Base-by-base conservation (phyloP, 1,284 basidiomycete species). In the Meripilus lineatus region DNA sequence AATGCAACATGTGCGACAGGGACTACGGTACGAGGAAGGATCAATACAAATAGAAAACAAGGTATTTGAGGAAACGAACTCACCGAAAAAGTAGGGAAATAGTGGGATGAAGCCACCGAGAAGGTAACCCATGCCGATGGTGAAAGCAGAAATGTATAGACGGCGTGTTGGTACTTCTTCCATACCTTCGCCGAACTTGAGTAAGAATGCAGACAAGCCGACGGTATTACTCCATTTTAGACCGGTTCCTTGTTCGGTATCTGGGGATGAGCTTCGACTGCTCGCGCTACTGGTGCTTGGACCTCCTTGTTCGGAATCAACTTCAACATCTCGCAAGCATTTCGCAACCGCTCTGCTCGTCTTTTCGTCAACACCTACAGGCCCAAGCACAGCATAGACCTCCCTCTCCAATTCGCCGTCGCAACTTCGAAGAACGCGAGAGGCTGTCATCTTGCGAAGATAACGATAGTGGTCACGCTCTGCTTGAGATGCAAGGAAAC, bases 391-490 rank as follows among this genome's bases (percentile, higher is more conserved):
- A 33, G 81, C 86, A 50, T 85, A 75, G 0, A 98, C 93, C 64
- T 98, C 95, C 40, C 94, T 81, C 67, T 97, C 92, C 79, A 98
- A 89, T 70, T 98, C 94, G 45, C 91, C 91, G 17, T 82, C 79
- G 62, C 95, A 98, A 41, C 85, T 91, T 14, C 91, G 81, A 4
- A 79, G 64, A 13, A 98, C 93, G 32, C 94, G 84, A n/a, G 84
- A 77, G 44, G 82, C 72, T 3, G 89, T 93, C 52, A 81, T 76
- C 34, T 77, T 74, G 30, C 74, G 79, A 32, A 89, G 79, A 67
- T 89, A 95, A 47, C 85, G 86, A 67, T 90, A 93, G 66, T 95
- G 89, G 64, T 97, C 93, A 40, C 93, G 81, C 65, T 99, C 95
- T 30, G 95, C 89, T 65, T 98, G 92, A 0, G 94, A 93, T 2